phyloP scores from a whole-genome alignment of 495 filamentous ascomycete genomes.

The Penicillium atrosanguineum region DNA sequence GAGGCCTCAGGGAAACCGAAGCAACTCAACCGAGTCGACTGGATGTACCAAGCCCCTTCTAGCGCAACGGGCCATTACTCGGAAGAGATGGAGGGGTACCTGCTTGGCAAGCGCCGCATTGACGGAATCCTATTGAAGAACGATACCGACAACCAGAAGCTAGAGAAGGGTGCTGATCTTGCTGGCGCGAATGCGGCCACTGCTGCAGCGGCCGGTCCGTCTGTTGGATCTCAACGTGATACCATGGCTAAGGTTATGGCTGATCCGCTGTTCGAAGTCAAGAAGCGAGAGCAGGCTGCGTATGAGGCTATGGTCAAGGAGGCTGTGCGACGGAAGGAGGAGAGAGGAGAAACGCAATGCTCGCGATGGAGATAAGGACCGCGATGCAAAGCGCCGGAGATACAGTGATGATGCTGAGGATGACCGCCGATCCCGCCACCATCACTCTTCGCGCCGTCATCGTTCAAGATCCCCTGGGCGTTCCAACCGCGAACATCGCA shows the following conservation, averaged over 20 bases:
- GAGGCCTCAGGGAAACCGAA: constrained; percentile 82
- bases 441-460: constrained; percentile 28
- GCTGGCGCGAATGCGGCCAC: constrained; percentile 61
- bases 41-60: constrained; percentile 93
- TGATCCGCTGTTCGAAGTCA: constrained; percentile 88
- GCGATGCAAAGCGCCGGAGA: constrained; percentile 26
- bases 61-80: constrained; percentile 75
- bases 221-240: constrained; percentile 65
- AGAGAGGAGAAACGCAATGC: constrained; percentile 58
- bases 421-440: constrained; percentile 26
- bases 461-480: constrained; percentile 38
- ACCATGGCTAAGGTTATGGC: constrained; percentile 79
- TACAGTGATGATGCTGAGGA: constrained; percentile 29
- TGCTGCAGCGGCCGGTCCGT: constrained; percentile 50
- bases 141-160: constrained; percentile 65
- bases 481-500: constrained; percentile 28
- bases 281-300: constrained; percentile 85
- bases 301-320: constrained; percentile 89
- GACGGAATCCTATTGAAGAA: constrained; percentile 81
- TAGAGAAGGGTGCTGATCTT: constrained; percentile 75
- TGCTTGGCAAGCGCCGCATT: constrained; percentile 88
- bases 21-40: constrained; percentile 79
- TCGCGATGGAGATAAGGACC: constrained; percentile 26
- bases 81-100: constrained; percentile 91
- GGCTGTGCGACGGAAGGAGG: constrained; percentile 64